Evolutionary conservation across 768 basidiomycete genomes (phyloP).

Genomic region (Boletus tomentosulus): DNA sequence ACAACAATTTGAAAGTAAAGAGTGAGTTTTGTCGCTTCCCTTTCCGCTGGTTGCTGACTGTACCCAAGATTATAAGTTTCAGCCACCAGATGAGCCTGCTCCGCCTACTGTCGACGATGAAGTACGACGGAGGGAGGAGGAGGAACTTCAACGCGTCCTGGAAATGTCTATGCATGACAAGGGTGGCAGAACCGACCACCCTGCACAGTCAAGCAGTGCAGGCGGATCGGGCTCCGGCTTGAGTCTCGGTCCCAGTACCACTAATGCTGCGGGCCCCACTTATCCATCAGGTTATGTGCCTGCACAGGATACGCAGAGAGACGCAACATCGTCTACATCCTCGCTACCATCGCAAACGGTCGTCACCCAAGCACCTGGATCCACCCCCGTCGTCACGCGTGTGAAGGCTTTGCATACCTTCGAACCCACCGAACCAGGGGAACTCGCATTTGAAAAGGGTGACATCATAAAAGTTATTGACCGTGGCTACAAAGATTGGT

Average conservation of each 20-base stretch:
- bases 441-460: conserved; percentile 87
- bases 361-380: conserved; percentile 11
- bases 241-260: conserved; percentile 22
- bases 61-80: conserved; percentile 65
- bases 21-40: conserved; percentile 42
- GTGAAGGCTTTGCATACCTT: conserved; percentile 89
- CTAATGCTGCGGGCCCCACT: conserved; percentile 28
- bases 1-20: conserved; percentile 75
- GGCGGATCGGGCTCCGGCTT: conserved; percentile 29
- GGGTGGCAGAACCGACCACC: conserved; percentile 62
- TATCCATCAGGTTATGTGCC: conserved; percentile 56
- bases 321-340: conserved; percentile 26
- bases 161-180: conserved; percentile 93
- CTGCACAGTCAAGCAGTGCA: conserved; percentile 35
- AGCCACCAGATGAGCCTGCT: conserved; percentile 53
- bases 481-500: conserved; percentile 94
- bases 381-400: conserved; percentile 58
- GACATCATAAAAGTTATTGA: conserved; percentile 95
- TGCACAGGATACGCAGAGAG: conserved; percentile 44
- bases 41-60: conserved; percentile 9
- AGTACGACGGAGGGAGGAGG: conserved; percentile 80
- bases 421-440: conserved; percentile 81
- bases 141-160: conserved; percentile 88
- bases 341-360: conserved; percentile 23
- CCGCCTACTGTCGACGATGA: conserved; percentile 77